These are phyloP conservation scores for Phytophthora pini DNA, from an alignment of 352 stramenopile species.

Conservation along the genomic window DNA sequence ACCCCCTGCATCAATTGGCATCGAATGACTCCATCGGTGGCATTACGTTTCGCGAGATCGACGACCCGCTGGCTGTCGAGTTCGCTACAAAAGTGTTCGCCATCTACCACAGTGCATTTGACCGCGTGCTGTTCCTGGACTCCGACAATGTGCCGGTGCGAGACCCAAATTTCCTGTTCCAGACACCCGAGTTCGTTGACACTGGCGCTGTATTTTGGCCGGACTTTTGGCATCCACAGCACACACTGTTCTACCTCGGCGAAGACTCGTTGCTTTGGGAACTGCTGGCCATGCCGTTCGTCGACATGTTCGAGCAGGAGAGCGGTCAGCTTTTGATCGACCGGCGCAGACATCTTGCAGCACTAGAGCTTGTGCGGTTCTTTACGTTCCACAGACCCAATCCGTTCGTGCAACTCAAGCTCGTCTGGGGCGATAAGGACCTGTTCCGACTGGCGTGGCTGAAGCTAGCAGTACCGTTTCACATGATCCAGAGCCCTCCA, in stretches of 20 bases:
- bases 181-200: conserved; percentile 12
- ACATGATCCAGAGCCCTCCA: conserved; percentile 55
- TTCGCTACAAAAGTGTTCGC: conserved; percentile 60
- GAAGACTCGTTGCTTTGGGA: conserved; percentile 57
- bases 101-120: conserved; percentile 48
- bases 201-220: conserved; percentile 63
- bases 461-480: conserved; percentile 55
- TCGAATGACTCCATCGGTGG: conserved; percentile 25
- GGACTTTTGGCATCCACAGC: conserved; percentile 29
- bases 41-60: conserved; percentile 36
- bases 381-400: conserved; percentile 49
- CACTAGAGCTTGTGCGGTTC: conserved; percentile 38
- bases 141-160: conserved; percentile 49
- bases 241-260: conserved; percentile 62
- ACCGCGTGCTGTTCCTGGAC: conserved; percentile 57
- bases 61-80: conserved; percentile 28
- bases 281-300: conserved; percentile 45
- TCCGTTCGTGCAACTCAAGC: conserved; percentile 54
- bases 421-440: conserved; percentile 43
- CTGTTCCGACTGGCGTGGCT: conserved; percentile 72
- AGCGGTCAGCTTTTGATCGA: conserved; percentile 59
- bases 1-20: conserved; percentile 30
- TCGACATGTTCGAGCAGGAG: conserved; percentile 74
- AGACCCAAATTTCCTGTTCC: conserved; percentile 22
- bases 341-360: conserved; percentile 24